Conservation (phyloP, 768 basidiomycete genomes). For the Agaricus blazei region DNA sequence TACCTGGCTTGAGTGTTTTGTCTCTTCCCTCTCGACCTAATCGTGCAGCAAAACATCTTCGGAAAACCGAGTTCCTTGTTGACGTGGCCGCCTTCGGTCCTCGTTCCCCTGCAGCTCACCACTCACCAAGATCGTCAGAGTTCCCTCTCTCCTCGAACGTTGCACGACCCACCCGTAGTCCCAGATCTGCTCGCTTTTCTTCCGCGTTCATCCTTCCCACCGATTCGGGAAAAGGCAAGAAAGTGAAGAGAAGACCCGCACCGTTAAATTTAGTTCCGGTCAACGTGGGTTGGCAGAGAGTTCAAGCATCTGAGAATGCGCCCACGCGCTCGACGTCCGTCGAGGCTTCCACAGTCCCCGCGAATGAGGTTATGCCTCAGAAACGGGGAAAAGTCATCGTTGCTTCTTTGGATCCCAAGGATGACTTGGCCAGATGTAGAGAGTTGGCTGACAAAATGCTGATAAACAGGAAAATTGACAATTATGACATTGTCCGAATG, state of each 20-base stretch:
- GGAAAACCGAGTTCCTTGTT: conserved; percentile 28
- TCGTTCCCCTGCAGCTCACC: conserved; percentile 13
- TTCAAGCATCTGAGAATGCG: not conserved
- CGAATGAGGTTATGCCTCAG: not conserved
- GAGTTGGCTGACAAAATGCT: conserved; percentile 5
- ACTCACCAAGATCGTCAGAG: conserved; percentile 2
- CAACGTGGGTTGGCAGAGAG: conserved; percentile 6
- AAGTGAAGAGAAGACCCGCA: conserved; percentile 30
- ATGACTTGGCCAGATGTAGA: not conserved
- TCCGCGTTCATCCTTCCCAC: conserved; percentile 1
- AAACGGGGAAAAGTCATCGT: conserved; percentile 6
- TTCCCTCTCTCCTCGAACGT: conserved; percentile 1
- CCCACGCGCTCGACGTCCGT: not conserved
- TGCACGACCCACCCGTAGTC: not conserved
- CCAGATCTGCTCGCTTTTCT: conserved; percentile 5
- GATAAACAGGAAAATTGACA: not conserved
- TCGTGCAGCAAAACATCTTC: conserved; percentile 27
- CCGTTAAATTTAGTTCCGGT: conserved; percentile 29
- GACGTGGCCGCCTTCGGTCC: conserved; percentile 31
- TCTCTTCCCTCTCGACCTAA: conserved; percentile 32
- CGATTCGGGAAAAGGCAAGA: conserved; percentile 8
- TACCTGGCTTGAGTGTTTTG: conserved; percentile 32
- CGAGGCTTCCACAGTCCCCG: conserved; percentile 11
- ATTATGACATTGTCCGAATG: conserved; percentile 76
- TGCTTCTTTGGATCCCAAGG: conserved; percentile 2